Evolutionary conservation across 78 protist genomes (phyloP).

Genomic region (Tieghemostelium lacteum): DNA sequence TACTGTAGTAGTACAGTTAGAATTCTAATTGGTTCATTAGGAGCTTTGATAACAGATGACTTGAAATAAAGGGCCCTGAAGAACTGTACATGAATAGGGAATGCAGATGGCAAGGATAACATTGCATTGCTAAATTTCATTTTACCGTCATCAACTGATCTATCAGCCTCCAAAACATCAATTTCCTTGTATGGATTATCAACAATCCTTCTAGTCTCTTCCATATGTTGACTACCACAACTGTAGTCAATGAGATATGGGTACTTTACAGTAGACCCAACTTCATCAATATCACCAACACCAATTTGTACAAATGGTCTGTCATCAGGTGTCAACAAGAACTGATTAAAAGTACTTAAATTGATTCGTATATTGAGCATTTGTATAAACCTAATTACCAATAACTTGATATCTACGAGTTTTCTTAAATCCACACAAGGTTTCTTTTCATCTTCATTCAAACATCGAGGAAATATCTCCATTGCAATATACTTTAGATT

Average conservation of each 20-base stretch:
- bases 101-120: conserved; percentile 28
- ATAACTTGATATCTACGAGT: not conserved
- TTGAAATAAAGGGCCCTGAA: not conserved
- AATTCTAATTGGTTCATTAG: not conserved
- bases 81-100: not conserved
- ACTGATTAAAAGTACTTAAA: conserved; percentile 21
- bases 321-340: conserved; percentile 2
- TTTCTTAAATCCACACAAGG: conserved; percentile 3
- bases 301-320: conserved; percentile 4
- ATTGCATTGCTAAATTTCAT: conserved; percentile 1
- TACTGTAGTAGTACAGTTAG: not conserved
- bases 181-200: too few species aligned
- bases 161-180: not conserved
- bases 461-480: conserved; percentile 1
- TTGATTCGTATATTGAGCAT: conserved; percentile 29
- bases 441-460: not conserved
- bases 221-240: not conserved
- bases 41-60: not conserved
- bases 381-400: conserved; percentile 13
- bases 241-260: conserved; percentile 15
- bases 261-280: conserved; percentile 30
- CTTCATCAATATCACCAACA: conserved; percentile 30
- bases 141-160: conserved; percentile 9
- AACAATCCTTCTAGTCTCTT: not conserved
- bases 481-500: conserved; percentile 23